These are phyloP conservation scores for Ocimum tenuiflorum DNA, from an alignment of 257 asterid genomes.

Conservation along the genomic window DNA sequence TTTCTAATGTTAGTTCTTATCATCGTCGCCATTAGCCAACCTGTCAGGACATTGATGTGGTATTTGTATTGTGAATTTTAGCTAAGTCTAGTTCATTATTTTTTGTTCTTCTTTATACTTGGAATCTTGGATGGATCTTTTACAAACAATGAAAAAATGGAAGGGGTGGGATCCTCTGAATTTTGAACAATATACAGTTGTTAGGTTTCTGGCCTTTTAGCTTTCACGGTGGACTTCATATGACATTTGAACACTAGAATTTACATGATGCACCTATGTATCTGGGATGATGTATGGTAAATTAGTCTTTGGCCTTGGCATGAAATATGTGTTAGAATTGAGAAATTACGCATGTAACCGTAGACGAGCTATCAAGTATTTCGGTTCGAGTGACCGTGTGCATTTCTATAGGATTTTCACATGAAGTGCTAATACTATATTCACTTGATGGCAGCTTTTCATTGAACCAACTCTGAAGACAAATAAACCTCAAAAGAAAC, in stretches of 20 bases:
- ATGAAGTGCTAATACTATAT: neutral
- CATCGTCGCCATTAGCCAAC: too few relatives aligned
- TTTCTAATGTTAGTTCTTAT: too few relatives aligned
- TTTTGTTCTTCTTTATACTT: too few relatives aligned
- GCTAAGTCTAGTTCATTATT: too few relatives aligned
- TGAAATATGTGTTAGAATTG: neutral
- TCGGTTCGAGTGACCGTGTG: too few relatives aligned
- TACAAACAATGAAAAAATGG: neutral
- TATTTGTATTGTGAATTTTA: too few relatives aligned
- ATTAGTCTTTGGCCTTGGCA: neutral
- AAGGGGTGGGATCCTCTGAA: neutral
- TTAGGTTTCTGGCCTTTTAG: neutral
- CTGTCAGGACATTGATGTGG: too few relatives aligned
- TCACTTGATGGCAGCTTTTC: slow-evolving; percentile 48
- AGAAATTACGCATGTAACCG: neutral
- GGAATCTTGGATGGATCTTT: neutral
- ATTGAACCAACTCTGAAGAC: slow-evolving; percentile 72
- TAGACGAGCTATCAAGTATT: too few relatives aligned
- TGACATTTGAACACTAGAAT: neutral
- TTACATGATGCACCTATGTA: neutral
- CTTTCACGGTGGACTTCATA: neutral
- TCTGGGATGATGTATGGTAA: neutral
- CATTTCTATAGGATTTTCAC: neutral
- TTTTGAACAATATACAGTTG: neutral
- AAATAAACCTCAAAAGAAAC: slow-evolving; percentile 58